These are phyloP conservation scores for Paecilomyces dactylethromorphus DNA, from an alignment of 2,329 filamentous ascomycete species.

Conservation along the genomic window DNA sequence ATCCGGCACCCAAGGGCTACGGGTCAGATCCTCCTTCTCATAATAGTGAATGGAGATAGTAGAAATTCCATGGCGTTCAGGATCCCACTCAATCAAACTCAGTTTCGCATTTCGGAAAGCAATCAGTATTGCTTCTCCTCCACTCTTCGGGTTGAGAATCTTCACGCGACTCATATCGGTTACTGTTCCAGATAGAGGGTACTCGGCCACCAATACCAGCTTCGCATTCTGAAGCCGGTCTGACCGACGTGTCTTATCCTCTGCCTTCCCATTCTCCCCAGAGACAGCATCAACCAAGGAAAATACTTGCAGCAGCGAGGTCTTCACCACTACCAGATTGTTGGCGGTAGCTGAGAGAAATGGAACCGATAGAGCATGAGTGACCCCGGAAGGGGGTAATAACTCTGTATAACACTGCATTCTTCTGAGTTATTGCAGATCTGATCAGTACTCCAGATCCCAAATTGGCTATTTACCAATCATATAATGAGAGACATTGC, in stretches of 20 bases:
- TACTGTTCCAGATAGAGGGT: conserved; percentile 74
- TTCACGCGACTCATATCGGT: conserved; percentile 76
- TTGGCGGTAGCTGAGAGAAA: conserved; percentile 69
- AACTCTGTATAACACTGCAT: conserved; percentile 99
- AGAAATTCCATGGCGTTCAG: conserved; percentile 67
- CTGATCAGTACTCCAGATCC: neutral
- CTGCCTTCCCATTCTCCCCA: conserved; percentile 36
- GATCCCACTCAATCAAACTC: conserved; percentile 90
- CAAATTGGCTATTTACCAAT: neutral
- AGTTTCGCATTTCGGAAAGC: conserved; percentile 88
- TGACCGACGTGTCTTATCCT: conserved; percentile 52
- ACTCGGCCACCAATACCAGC: conserved; percentile 78
- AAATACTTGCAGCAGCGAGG: conserved; percentile 89
- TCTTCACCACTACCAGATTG: conserved; percentile 88
- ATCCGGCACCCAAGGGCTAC: conserved; percentile 73
- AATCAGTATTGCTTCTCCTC: conserved; percentile 75
- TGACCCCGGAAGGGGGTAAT: conserved; percentile 87
- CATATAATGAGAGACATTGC: neutral
- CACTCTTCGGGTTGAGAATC: conserved; percentile 64
- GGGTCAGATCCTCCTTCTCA: conserved; percentile 82
- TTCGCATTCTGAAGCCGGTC: conserved; percentile 65
- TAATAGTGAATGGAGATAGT: conserved; percentile 98
- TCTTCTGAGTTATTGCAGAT: conserved; percentile 1
- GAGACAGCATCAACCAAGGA: conserved; percentile 54
- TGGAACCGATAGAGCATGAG: conserved; percentile 72